Conservation (phyloP, 108 stramenopile genomes). For the Stephanodiscus triporus region DNA sequence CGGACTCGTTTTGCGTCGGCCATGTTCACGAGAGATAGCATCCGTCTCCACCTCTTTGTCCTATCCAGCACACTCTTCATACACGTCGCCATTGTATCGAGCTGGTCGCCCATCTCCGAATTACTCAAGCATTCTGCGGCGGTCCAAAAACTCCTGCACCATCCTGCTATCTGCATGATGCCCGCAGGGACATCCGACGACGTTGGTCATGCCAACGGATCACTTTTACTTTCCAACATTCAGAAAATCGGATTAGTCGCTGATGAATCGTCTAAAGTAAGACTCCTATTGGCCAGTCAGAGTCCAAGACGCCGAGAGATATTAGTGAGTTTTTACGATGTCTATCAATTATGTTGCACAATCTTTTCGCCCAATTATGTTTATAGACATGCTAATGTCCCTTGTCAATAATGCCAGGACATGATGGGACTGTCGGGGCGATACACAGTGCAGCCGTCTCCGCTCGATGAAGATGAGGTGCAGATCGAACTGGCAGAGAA, state of each 20-base stretch:
- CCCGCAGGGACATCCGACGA: background rate
- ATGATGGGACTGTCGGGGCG: constrained; percentile 79
- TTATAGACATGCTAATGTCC: background rate
- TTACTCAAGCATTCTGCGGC: background rate
- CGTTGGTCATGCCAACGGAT: background rate
- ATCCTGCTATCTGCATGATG: constrained; percentile 3
- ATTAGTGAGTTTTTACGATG: constrained; percentile 9
- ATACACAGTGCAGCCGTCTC: constrained; percentile 60
- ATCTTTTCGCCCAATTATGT: background rate
- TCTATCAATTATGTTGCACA: background rate
- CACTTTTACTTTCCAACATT: constrained; percentile 35
- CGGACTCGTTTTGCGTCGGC: background rate
- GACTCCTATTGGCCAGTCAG: constrained; percentile 74
- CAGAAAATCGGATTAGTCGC: constrained; percentile 23
- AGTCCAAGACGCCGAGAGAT: constrained; percentile 80
- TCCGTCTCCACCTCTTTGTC: background rate
- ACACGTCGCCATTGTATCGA: background rate
- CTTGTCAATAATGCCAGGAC: constrained; percentile 20
- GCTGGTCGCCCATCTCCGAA: background rate
- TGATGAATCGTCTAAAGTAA: constrained; percentile 21
- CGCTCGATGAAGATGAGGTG: constrained; percentile 68
- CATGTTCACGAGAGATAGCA: background rate
- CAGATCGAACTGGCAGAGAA: constrained; percentile 55
- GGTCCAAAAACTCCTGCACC: background rate
- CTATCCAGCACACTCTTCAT: background rate